A percentile compares a stretch with the other conserved stretches of the same genome.
Evolutionary conservation across 192 early-diverging fungal genomes (phyloP).

Genomic region (Pilobolus umbonatus): DNA sequence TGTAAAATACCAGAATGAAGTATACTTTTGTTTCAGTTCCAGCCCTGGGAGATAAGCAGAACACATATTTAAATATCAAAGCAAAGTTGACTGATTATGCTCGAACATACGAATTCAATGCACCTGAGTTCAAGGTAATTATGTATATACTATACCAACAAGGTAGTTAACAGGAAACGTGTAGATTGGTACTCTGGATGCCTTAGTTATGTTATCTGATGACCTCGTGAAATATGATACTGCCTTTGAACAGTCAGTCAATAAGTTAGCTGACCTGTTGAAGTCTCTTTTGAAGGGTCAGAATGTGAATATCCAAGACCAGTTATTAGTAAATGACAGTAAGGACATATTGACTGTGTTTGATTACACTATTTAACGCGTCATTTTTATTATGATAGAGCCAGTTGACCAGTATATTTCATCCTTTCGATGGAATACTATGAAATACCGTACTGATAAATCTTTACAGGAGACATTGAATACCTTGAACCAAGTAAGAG

Average conservation of each 20-base stretch:
- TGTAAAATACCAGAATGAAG: constrained; percentile 27
- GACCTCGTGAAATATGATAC: constrained; percentile 87
- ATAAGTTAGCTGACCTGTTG: constrained; percentile 86
- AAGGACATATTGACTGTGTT: constrained; percentile 29
- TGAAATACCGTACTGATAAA: constrained; percentile 96
- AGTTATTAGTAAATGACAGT: constrained; percentile 81
- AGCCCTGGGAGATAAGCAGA: constrained; percentile 73
- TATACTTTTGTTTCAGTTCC: constrained; percentile 84
- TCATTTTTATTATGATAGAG: constrained; percentile 47
- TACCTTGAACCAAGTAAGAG: constrained; percentile 65
- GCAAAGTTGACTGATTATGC: constrained; percentile 71
- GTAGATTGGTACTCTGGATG: constrained; percentile 94
- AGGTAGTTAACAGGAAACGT: neutral
- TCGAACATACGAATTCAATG: constrained; percentile 77
- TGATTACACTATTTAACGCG: constrained; percentile 1
- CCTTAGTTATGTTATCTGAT: constrained; percentile 89
- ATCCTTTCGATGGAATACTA: constrained; percentile 91
- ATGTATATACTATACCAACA: neutral
- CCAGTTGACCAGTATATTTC: constrained; percentile 82
- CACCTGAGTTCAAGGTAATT: constrained; percentile 94
- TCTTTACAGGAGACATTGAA: constrained; percentile 79
- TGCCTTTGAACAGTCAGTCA: constrained; percentile 63
- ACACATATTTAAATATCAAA: constrained; percentile 62
- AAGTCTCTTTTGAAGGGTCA: constrained; percentile 66
- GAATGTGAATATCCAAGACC: constrained; percentile 45